These are phyloP conservation scores for Venturia nashicola DNA, from an alignment of 2,329 filamentous ascomycete species.

Conservation along the genomic window DNA sequence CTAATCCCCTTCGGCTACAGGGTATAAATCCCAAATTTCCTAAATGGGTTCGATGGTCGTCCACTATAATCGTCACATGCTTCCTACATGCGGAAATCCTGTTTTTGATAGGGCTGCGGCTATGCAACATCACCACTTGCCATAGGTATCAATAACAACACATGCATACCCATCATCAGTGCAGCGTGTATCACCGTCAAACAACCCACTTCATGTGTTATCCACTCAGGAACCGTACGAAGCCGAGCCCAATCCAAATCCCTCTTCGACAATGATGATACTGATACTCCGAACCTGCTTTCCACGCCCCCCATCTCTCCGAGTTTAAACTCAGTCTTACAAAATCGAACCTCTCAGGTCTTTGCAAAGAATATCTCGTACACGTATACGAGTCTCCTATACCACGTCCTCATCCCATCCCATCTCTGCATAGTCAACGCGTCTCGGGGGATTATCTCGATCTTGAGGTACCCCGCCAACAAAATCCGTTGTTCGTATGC, in stretches of 20 bases:
- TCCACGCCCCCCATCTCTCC: background rate
- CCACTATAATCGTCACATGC: background rate
- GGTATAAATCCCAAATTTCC: background rate
- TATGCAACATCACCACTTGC: background rate
- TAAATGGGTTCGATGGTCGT: background rate
- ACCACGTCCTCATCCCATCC: background rate
- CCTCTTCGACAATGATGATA: background rate
- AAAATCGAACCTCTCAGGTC: background rate
- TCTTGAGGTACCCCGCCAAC: no score
- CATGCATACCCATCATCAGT: background rate
- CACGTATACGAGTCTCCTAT: background rate
- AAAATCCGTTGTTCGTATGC: no score
- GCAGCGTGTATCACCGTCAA: slow-evolving; percentile 3
- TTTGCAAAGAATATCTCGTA: background rate
- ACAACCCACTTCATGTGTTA: background rate
- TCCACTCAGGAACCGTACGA: background rate
- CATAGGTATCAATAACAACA: no score
- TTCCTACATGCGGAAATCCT: background rate
- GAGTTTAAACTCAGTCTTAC: background rate
- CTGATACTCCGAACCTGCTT: background rate
- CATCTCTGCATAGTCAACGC: no score
- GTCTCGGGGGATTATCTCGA: no score
- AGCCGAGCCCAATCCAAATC: background rate
- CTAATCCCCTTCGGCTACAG: background rate
- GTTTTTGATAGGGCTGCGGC: background rate